These are phyloP conservation scores for Lasiodiplodia hormozganensis DNA, from an alignment of 2,329 filamentous ascomycete genomes.

Conservation along the genomic window DNA sequence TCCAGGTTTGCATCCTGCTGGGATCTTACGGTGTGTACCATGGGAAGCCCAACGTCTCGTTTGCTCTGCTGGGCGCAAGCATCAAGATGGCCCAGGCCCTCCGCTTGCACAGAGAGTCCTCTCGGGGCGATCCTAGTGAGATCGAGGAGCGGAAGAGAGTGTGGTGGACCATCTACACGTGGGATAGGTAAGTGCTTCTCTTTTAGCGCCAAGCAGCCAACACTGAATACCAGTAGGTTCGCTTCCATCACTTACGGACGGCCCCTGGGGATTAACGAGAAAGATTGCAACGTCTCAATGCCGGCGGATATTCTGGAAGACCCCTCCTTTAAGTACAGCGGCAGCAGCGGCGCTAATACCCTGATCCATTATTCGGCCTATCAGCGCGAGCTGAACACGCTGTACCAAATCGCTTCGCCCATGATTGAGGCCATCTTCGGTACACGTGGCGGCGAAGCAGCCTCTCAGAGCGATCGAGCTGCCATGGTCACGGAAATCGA, in stretches of 20 bases:
- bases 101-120: constrained; percentile 42
- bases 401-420: constrained; percentile 42
- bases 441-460: constrained; percentile 29
- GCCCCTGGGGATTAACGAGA: constrained; percentile 52
- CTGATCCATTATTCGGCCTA: constrained; percentile 35
- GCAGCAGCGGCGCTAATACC: background rate
- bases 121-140: constrained; percentile 34
- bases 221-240: constrained; percentile 36
- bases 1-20: constrained; percentile 50
- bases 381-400: constrained; percentile 39
- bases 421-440: constrained; percentile 41
- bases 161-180: constrained; percentile 54
- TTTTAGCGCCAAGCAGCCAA: background rate
- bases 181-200: constrained; percentile 40
- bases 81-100: constrained; percentile 47
- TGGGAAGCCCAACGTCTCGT: constrained; percentile 50
- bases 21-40: constrained; percentile 53
- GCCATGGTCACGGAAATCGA: constrained; percentile 35
- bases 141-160: constrained; percentile 49
- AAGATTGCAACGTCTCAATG: constrained; percentile 48
- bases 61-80: constrained; percentile 47
- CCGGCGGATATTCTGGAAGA: constrained; percentile 45
- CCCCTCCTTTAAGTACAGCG: background rate
- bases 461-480: constrained; percentile 31
- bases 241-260: constrained; percentile 51